Evolutionary conservation across 2,329 filamentous ascomycete species (phyloP), one percentile per base, ranked within the genome.

Genomic region (Chalaropsis ovoidea): DNA sequence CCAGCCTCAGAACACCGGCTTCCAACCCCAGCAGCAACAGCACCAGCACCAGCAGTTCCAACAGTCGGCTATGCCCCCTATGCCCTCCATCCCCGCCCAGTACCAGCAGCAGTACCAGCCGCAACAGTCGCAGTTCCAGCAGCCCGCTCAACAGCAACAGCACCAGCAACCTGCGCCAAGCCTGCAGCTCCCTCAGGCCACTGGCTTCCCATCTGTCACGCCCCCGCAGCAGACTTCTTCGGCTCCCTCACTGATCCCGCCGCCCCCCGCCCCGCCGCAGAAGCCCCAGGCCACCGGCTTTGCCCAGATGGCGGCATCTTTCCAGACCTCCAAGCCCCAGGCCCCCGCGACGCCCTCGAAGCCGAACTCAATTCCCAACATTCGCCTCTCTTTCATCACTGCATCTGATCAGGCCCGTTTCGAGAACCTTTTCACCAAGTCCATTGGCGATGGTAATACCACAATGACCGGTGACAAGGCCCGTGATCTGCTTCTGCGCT

Each of bases 351-450:
- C 78, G 67, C 74, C 78, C 7, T 75, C 78, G 66, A 85, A 84
- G 71, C 75, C 79, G 13, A 86, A 83, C 70, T 94, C 88, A 77
- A 96, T 99, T 66, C 94, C 94, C 35, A 97, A 89, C 74, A 95
- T 97, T 70, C 84, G 94, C 62, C 78, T 99, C 68, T 96, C 92
- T 2, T 99, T 99, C 75, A 96, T 99, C 72, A 96, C 93, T 2
- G 92, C 90, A 31, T 85, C 88, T 72, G 94, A 99, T 73, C 94
- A 99, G 76, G 84, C 90, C 72, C 96, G 96, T 77, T 99, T 99
- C 71, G 94, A 99, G 79, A 94, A 94, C 66, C 78, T 99, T 52
- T 99, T 99, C 80, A 96, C 94, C 77, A 95, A 92, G 65, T 93
- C 94, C 15, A 90, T 93, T 43, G 90, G 91, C 42, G 87, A 91